These are phyloP conservation scores for Nicotiana noctiflora DNA, from an alignment of 257 asterid genomes.

Conservation along the genomic window DNA sequence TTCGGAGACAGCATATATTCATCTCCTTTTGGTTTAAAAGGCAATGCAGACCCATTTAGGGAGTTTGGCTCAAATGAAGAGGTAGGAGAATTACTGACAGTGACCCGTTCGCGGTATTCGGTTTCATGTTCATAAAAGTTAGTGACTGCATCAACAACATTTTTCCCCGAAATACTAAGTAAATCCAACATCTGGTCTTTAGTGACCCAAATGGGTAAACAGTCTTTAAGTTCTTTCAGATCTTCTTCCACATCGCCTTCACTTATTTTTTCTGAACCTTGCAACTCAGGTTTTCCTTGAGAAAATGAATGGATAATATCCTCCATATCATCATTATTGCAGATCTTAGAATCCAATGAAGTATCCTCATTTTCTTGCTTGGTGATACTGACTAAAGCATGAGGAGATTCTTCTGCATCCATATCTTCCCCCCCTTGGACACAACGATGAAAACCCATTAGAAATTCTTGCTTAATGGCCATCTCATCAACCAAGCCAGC, in stretches of 20 bases:
- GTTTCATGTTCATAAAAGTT: constrained; percentile 81
- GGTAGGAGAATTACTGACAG: constrained; percentile 29
- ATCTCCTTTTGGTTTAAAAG: constrained; percentile 18
- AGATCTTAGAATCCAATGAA: constrained; percentile 15
- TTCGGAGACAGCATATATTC: constrained; percentile 33
- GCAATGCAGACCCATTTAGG: constrained; percentile 29
- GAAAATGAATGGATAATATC: constrained; percentile 17
- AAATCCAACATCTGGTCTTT: constrained; percentile 60
- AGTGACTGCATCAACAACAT: constrained; percentile 78
- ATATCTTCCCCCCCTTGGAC: constrained; percentile 22
- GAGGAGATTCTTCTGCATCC: constrained; percentile 24
- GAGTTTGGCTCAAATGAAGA: constrained; percentile 22
- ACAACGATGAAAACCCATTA: constrained; percentile 52
- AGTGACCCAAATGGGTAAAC: constrained; percentile 87
- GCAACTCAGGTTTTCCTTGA: constrained; percentile 21
- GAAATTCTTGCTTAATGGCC: constrained; percentile 75
- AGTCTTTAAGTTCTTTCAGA: constrained; percentile 52
- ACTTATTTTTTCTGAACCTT: constrained; percentile 23
- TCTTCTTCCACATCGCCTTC: constrained; percentile 42
- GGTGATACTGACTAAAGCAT: constrained; percentile 12
- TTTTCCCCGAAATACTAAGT: constrained; percentile 42
- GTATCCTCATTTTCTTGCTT: constrained; percentile 27
- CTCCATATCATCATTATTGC: constrained; percentile 25
- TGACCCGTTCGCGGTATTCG: constrained; percentile 59
- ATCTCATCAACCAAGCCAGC: constrained; percentile 80